Evolutionary conservation across 495 filamentous ascomycete species (phyloP).

Genomic region (Glonium stellatum): DNA sequence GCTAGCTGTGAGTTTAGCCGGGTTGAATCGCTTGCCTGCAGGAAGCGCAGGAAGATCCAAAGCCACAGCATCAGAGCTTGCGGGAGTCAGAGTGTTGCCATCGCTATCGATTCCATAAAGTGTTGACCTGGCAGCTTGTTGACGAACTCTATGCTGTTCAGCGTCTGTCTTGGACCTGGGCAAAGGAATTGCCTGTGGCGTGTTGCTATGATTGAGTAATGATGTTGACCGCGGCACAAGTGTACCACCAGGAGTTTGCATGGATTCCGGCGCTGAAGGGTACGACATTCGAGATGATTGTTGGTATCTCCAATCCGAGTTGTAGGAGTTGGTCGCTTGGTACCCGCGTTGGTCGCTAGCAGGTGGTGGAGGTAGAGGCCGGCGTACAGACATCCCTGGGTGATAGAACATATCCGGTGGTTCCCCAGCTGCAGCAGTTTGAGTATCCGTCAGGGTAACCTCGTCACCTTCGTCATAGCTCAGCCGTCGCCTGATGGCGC

Average conservation of each 20-base stretch:
- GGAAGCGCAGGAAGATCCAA: constrained; percentile 46
- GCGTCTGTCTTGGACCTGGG: constrained; percentile 94
- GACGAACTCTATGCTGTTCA: constrained; percentile 49
- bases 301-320: constrained; percentile 22
- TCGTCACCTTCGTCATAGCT: constrained; percentile 97
- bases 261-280: constrained; percentile 24
- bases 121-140: constrained; percentile 38
- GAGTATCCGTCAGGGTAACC: constrained; percentile 45
- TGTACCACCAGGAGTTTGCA: constrained; percentile 18
- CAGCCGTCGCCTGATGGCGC: constrained; percentile 55
- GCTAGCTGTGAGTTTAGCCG: constrained; percentile 72
- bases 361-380: constrained; percentile 78
- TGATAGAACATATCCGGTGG: constrained; percentile 92
- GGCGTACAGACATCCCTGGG: constrained; percentile 57
- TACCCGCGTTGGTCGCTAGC: constrained; percentile 25
- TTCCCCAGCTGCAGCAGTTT: constrained; percentile 52
- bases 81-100: constrained; percentile 42
- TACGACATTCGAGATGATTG: constrained; percentile 19
- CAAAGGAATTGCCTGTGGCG: constrained; percentile 71
- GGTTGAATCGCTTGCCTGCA: constrained; percentile 54
- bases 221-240: constrained; percentile 80
- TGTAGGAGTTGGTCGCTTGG: constrained; percentile 14
- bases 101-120: constrained; percentile 33
- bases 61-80: constrained; percentile 45
- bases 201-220: constrained; percentile 69